A percentile compares a stretch with the other conserved stretches of the same genome.
Conservation (phyloP, 805 yeast species). For the Starmerella sp. region DNA sequence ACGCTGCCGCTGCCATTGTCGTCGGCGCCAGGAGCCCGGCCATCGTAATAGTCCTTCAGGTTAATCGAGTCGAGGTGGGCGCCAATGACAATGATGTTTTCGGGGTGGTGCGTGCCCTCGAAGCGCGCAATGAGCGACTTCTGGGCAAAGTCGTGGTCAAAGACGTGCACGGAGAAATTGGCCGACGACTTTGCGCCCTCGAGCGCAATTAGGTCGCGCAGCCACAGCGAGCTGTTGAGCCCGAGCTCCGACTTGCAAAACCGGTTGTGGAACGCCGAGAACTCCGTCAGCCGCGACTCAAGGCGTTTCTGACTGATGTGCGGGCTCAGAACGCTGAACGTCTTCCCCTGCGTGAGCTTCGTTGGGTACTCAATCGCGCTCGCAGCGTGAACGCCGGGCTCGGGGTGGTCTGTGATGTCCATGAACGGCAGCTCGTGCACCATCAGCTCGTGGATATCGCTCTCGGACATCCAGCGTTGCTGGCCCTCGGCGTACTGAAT, state of each 20-base stretch:
- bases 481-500: not conserved
- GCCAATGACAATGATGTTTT: conserved; percentile 57
- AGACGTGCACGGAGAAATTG: conserved; percentile 32
- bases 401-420: conserved; percentile 3
- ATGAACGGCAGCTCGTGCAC: not conserved
- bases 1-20: conserved; percentile 85
- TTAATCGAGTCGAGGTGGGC: conserved; percentile 82
- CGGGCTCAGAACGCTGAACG: conserved; percentile 34
- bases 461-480: not conserved
- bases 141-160: conserved; percentile 68
- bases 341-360: conserved; percentile 29
- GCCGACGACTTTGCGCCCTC: conserved; percentile 29
- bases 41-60: conserved; percentile 50
- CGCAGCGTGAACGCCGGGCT: not conserved
- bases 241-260: conserved; percentile 66
- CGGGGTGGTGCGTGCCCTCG: conserved; percentile 30
- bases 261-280: conserved; percentile 61
- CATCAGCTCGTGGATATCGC: not conserved
- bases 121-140: conserved; percentile 60
- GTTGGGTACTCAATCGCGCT: conserved; percentile 38
- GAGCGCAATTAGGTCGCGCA: conserved; percentile 32
- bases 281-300: conserved; percentile 43
- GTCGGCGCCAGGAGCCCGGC: conserved; percentile 87
- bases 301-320: conserved; percentile 38
- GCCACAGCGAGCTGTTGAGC: conserved; percentile 57